phyloP scores from a whole-genome alignment of 2,329 filamentous ascomycete genomes.

The Neoarthrinium moseri region DNA sequence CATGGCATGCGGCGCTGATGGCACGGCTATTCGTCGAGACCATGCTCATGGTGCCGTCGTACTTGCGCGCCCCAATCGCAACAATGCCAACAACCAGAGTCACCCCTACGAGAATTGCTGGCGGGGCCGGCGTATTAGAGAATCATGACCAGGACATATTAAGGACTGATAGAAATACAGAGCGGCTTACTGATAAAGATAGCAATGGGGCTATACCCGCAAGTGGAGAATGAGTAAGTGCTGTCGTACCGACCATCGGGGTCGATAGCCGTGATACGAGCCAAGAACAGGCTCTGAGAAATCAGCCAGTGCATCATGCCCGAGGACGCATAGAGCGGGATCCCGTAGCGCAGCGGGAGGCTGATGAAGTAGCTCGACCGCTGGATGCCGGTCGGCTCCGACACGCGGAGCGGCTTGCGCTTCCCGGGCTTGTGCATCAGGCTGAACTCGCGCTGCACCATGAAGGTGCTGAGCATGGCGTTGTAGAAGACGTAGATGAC shows the following conservation, averaged over 20 bases:
- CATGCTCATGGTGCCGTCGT: constrained; percentile 30
- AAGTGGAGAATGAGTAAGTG: constrained; percentile 27
- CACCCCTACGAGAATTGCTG: constrained; percentile 1
- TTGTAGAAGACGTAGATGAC: constrained; percentile 45
- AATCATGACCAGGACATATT: background rate
- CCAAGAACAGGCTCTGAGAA: constrained; percentile 45
- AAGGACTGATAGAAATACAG: background rate
- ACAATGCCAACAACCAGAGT: background rate
- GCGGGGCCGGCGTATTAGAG: background rate
- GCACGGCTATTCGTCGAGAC: constrained; percentile 28
- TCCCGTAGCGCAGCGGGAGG: constrained; percentile 41
- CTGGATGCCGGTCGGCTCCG: constrained; percentile 36
- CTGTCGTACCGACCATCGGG: constrained; percentile 20
- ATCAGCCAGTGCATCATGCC: constrained; percentile 46
- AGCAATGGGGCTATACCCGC: constrained; percentile 27
- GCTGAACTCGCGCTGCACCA: constrained; percentile 45
- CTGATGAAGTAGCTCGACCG: constrained; percentile 42
- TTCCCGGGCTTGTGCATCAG: constrained; percentile 24
- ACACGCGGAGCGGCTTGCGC: constrained; percentile 40
- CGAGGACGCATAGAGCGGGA: constrained; percentile 34
- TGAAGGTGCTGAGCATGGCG: constrained; percentile 42
- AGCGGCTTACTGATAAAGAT: constrained; percentile 20
- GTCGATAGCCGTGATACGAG: constrained; percentile 29
- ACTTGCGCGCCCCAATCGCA: constrained; percentile 18
- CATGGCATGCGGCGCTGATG: constrained; percentile 29